These are phyloP conservation scores for Pinus taeda DNA, from an alignment of 75 land plant genomes.

Conservation along the genomic window DNA sequence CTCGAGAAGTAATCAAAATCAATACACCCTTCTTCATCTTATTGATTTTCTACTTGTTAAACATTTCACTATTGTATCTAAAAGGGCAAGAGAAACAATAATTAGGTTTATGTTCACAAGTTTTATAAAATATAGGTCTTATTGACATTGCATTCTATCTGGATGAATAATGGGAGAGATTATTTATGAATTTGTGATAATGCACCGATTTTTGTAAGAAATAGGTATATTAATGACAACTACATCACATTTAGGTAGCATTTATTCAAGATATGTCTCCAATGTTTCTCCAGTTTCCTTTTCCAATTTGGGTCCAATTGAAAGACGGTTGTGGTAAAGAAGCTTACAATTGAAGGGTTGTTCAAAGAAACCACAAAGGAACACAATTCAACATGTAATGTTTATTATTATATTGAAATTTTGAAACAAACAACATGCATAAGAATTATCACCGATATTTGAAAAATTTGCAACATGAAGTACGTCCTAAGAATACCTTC, in stretches of 20 bases:
- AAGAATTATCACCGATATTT: too few species aligned
- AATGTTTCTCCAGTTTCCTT: conserved; percentile 65
- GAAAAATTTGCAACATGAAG: too few species aligned
- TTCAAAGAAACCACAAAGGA: background rate
- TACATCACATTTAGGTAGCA: conserved; percentile 89
- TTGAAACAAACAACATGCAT: too few species aligned
- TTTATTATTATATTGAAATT: background rate
- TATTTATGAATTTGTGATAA: background rate
- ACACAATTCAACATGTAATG: background rate
- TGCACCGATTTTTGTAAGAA: conserved; percentile 79
- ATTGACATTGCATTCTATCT: background rate
- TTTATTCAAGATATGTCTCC: conserved; percentile 73
- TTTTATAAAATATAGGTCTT: background rate
- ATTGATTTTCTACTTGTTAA: conserved; percentile 71
- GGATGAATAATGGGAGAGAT: background rate
- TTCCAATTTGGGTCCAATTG: conserved; percentile 69
- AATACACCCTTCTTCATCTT: conserved; percentile 88
- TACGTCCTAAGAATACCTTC: too few species aligned
- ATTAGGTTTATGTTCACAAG: conserved; percentile 2
- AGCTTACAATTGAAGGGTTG: conserved; percentile 85
- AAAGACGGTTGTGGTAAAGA: conserved; percentile 80
- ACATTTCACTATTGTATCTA: conserved; percentile 57
- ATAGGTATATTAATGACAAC: conserved; percentile 84
- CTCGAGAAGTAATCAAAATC: conserved; percentile 92
- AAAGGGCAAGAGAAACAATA: background rate